A percentile compares a stretch with the other conserved stretches of the same genome.
Evolutionary conservation across 75 land plant genomes (phyloP).

Genomic region (Azolla pinnata): DNA sequence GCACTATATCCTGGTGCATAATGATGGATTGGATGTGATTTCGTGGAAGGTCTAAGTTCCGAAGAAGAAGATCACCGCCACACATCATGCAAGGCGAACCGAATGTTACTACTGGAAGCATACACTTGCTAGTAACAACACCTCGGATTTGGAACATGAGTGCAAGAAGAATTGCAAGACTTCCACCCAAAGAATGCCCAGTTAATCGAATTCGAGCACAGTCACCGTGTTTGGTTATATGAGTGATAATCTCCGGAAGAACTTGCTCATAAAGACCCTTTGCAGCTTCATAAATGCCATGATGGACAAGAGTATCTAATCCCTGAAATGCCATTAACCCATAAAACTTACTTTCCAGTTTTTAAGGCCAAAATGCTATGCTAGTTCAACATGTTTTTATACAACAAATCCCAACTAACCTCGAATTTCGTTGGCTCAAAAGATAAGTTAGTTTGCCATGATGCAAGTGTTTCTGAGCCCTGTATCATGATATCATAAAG

Average conservation of each 20-base stretch:
- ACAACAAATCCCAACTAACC: too few species aligned
- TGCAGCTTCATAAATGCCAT: slow-evolving; percentile 94
- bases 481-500: slow-evolving; percentile 1
- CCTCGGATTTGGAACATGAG: slow-evolving; percentile 73
- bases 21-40: slow-evolving; percentile 59
- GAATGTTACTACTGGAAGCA: slow-evolving; percentile 78
- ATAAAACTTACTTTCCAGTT: too few species aligned
- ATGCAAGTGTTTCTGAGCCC: slow-evolving; percentile 30
- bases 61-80: slow-evolving; percentile 67
- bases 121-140: slow-evolving; percentile 40
- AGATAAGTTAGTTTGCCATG: slow-evolving; percentile 32
- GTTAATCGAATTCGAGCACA: slow-evolving; percentile 60
- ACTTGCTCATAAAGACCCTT: slow-evolving; percentile 78
- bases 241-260: slow-evolving; percentile 56
- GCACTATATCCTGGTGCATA: slow-evolving; percentile 87
- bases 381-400: too few species aligned
- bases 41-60: slow-evolving; percentile 48
- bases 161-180: slow-evolving; percentile 58
- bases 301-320: slow-evolving; percentile 63
- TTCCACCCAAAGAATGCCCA: slow-evolving; percentile 96
- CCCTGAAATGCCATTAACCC: too few species aligned
- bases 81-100: slow-evolving; percentile 87
- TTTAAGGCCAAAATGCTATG: too few species aligned
- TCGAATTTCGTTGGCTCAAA: slow-evolving; percentile 36
- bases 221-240: slow-evolving; percentile 44